Conservation (phyloP, 2,329 filamentous ascomycete species). For the Verruconis gallopava region DNA sequence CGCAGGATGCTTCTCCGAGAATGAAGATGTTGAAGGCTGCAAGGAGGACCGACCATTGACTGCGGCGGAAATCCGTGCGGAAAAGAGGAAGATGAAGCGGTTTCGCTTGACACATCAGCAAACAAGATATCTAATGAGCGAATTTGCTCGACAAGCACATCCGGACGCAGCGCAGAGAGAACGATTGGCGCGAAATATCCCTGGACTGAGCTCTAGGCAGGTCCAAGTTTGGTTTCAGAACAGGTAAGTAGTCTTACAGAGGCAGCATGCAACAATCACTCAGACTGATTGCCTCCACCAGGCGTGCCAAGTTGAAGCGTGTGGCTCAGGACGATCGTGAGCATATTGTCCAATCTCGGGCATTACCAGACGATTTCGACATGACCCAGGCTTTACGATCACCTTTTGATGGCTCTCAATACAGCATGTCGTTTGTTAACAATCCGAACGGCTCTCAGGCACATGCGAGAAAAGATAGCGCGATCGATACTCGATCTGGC, state of each 20-base stretch:
- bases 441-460: too few relatives aligned
- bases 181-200: constrained; percentile 76
- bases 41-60: constrained; percentile 22
- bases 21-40: constrained; percentile 15
- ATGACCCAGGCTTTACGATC: constrained; percentile 46
- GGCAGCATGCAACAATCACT: background rate
- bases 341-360: constrained; percentile 46
- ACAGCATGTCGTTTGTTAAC: too few relatives aligned
- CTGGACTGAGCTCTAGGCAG: constrained; percentile 78
- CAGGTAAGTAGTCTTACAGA: constrained; percentile 54
- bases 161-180: constrained; percentile 86
- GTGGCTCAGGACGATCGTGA: constrained; percentile 48
- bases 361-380: constrained; percentile 46
- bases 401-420: too few relatives aligned
- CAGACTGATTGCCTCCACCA: constrained; percentile 20
- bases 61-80: constrained; percentile 34
- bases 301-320: constrained; percentile 48
- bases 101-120: constrained; percentile 89
- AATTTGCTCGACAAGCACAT: constrained; percentile 89
- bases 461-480: too few relatives aligned
- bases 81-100: constrained; percentile 53
- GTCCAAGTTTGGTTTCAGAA: constrained; percentile 99
- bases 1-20: too few relatives aligned
- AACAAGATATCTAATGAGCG: constrained; percentile 94
- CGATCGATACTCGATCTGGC: too few relatives aligned